phyloP scores from a whole-genome alignment of 306 rosid genomes.

The apple (Malus domestica) region ASM211411v1 NC_041798.1:127501-128000 shows the following conservation, averaged over 20 bases:
- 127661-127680: not conserved
- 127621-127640: constrained; percentile 93
- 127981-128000: constrained; percentile 72
- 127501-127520: not conserved
- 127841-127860: not conserved
- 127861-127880: constrained; percentile 3
- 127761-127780: not conserved
- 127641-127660: constrained; percentile 75
- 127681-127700: not conserved
- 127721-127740: not conserved
- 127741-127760: not conserved
- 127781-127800: not conserved
- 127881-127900: constrained; percentile 30
- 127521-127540: not conserved
- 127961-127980: constrained; percentile 98
- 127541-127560: constrained; percentile 18
- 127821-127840: constrained; percentile 5
- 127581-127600: constrained; percentile 95
- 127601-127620: constrained; percentile 97
- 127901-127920: constrained; percentile 99
- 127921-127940: constrained; percentile 93
- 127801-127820: not conserved
- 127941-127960: constrained; percentile 98
- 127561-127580: constrained; percentile 99
- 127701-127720: not conserved